Percentiles rank a stretch among this genome's conserved stretches.
Evolutionary conservation across 331 rosid genomes (phyloP).

Genomic region (Rosa hybrid): DNA sequence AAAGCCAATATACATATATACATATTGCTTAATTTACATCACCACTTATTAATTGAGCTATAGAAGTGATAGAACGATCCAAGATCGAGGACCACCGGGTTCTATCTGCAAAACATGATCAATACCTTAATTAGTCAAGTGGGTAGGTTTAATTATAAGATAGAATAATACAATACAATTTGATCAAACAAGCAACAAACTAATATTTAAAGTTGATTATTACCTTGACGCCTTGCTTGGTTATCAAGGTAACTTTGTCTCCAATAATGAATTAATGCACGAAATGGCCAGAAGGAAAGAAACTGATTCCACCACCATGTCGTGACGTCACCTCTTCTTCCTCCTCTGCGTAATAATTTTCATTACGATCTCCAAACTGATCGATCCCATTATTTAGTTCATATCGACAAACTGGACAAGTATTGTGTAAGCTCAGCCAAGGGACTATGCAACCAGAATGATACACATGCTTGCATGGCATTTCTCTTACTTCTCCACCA

Average conservation of each 20-base stretch:
- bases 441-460: slow-evolving; percentile 70
- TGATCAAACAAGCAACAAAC: not conserved
- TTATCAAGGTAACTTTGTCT: slow-evolving; percentile 26
- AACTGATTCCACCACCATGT: slow-evolving; percentile 53
- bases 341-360: not conserved
- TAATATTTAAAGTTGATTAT: not conserved
- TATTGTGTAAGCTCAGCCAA: slow-evolving; percentile 65
- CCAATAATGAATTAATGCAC: slow-evolving; percentile 46
- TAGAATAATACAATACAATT: too few relatives aligned
- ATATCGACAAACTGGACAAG: slow-evolving; percentile 84
- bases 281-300: slow-evolving; percentile 41
- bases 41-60: not conserved
- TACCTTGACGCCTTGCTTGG: slow-evolving; percentile 34
- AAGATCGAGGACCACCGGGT: slow-evolving; percentile 51
- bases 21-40: not conserved
- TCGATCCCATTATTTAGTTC: slow-evolving; percentile 29
- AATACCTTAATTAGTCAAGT: not conserved
- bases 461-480: slow-evolving; percentile 82
- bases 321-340: slow-evolving; percentile 28
- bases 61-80: slow-evolving; percentile 18
- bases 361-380: slow-evolving; percentile 3
- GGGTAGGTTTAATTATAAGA: not conserved
- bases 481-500: slow-evolving; percentile 53
- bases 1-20: not conserved
- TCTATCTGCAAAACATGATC: slow-evolving; percentile 38